These are phyloP conservation scores for Aureobasidium subglaciale DNA, from an alignment of 2,329 filamentous ascomycete genomes.

Conservation along the genomic window DNA sequence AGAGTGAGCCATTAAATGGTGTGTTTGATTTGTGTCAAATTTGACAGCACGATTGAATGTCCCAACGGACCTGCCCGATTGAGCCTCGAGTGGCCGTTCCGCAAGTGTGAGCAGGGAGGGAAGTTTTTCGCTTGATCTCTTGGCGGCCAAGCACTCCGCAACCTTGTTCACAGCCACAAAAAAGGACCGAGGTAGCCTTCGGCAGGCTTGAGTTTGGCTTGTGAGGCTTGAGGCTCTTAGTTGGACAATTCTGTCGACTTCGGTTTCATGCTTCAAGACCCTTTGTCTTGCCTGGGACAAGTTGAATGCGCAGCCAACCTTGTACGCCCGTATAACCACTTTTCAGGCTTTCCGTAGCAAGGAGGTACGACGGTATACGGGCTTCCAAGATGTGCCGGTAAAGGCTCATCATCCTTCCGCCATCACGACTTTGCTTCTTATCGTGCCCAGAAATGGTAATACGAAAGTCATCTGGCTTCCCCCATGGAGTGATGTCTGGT, in stretches of 20 bases:
- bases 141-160: neutral
- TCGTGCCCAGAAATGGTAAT: neutral
- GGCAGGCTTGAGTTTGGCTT: neutral
- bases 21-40: neutral
- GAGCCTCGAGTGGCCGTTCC: neutral
- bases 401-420: neutral
- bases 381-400: neutral
- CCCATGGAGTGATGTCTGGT: neutral
- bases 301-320: neutral
- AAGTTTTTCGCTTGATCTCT: conserved; percentile 4
- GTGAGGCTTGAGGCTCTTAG: neutral
- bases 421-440: conserved; percentile 5
- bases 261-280: neutral
- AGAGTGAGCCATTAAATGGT: neutral
- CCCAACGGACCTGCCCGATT: conserved; percentile 7
- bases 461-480: conserved; percentile 2
- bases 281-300: neutral
- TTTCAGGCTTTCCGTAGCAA: neutral
- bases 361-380: neutral
- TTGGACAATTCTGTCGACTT: neutral
- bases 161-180: neutral
- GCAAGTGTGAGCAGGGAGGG: neutral
- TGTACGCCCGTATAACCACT: neutral
- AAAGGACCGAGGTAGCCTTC: neutral
- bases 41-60: neutral